Base-by-base conservation (phyloP, 352 stramenopile genomes). In the Pilasporangium apinafurcum region DNA sequence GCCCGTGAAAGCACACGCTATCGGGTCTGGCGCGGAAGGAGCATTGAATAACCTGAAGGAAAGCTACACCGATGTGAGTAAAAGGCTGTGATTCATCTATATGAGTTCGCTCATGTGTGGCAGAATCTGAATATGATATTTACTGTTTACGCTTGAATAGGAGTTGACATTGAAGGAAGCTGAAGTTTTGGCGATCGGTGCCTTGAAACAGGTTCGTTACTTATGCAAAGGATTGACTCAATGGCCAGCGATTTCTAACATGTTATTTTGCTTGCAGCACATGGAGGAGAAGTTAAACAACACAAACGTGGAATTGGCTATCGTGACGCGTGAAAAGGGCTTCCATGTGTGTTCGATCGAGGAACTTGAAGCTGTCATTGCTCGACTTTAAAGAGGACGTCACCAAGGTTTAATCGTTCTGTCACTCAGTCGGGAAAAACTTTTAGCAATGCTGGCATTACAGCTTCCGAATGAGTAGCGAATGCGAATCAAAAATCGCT, bases 211-310 rank as follows among this genome's bases (percentile, higher is more conserved):
- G 56, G 58, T 80, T 41, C 14, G 40, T 28, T 18, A 14, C 16
- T n/a, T n/a, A n/a, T 10, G 29, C 7, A 40, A 7, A 40, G 2
- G n/a, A n/a, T n/a, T n/a, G n/a, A n/a, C n/a, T n/a, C n/a, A n/a
- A n/a, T n/a, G n/a, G n/a, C n/a, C n/a, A n/a, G n/a, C n/a, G n/a
- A n/a, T n/a, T n/a, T n/a, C n/a, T n/a, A n/a, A n/a, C n/a, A n/a
- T 39, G 13, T 4, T 8, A 18, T 20, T 3, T 20, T 22, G 10
- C n/a, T 2, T 13, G 5, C 18, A 95, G 79, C 96, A 99, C 57
- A 99, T 99, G 97, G 96, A 99, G 74, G 97, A 99, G 65, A 98
- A 98, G 65, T 97, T 99, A 45, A 98, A 83, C 8, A 95, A 64
- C 50, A 95, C 97, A 29, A 99, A 99, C 77, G 95, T 99, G 22